These are phyloP conservation scores for Hippophae gyantsensis DNA, from an alignment of 306 rosid genomes.

Conservation along the genomic window DNA sequence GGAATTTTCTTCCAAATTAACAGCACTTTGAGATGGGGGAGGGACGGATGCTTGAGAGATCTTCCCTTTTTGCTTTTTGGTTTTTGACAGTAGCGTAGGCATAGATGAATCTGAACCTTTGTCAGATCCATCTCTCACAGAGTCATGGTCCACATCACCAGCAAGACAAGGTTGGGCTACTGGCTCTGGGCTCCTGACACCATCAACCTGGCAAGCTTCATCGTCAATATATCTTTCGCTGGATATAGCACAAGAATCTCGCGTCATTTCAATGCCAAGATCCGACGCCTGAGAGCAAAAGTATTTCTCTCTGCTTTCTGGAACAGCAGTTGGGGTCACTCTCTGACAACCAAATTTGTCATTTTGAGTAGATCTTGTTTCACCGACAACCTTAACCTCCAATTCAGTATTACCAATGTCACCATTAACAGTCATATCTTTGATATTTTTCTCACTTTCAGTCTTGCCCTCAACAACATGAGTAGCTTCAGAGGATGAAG, in stretches of 20 bases:
- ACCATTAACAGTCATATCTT: conserved; percentile 50
- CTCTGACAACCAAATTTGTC: conserved; percentile 48
- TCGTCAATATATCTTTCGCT: conserved; percentile 43
- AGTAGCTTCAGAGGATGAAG: conserved; percentile 59
- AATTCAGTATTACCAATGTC: conserved; percentile 62
- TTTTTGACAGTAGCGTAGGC: conserved; percentile 47
- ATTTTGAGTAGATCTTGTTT: conserved; percentile 50
- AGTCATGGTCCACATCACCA: conserved; percentile 49
- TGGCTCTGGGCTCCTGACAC: conserved; percentile 29
- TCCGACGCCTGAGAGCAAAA: conserved; percentile 96
- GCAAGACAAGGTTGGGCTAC: conserved; percentile 34
- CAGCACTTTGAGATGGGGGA: conserved; percentile 39
- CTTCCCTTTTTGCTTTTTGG: conserved; percentile 72
- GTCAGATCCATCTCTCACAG: conserved; percentile 47
- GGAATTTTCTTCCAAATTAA: conserved; percentile 48
- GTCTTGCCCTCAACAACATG: conserved; percentile 47
- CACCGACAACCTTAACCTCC: conserved; percentile 79
- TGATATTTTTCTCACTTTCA: conserved; percentile 60
- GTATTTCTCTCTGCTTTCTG: conserved; percentile 53
- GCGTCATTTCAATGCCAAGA: conserved; percentile 90
- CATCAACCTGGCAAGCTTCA: conserved; percentile 43
- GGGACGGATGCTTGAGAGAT: conserved; percentile 51
- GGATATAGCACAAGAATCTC: conserved; percentile 61
- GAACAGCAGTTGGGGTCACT: conserved; percentile 38
- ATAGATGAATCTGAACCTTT: conserved; percentile 51